Conservation (phyloP, 2,329 filamentous ascomycete species). For the Akanthomyces uredinophilus region DNA sequence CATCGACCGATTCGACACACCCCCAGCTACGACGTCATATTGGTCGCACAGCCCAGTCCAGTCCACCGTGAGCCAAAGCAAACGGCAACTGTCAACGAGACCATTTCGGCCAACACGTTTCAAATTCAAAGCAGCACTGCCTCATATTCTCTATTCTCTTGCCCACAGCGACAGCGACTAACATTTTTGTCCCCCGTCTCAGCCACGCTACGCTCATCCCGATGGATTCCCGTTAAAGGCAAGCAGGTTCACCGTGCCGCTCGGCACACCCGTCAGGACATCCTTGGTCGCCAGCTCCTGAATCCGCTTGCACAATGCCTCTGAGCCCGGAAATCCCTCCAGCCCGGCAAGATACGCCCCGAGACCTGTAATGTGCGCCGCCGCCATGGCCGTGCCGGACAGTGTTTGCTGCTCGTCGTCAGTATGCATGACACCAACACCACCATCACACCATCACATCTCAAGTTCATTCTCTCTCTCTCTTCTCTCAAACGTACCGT, state of each 20-base stretch:
- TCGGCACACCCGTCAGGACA: slow-evolving; percentile 33
- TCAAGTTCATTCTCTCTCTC: no score
- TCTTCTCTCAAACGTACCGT: slow-evolving; percentile 22
- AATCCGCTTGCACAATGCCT: slow-evolving; percentile 42
- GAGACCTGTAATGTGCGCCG: slow-evolving; percentile 38
- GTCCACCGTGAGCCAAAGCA: not conserved
- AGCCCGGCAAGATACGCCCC: slow-evolving; percentile 21
- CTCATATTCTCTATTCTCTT: no score
- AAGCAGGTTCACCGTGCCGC: slow-evolving; percentile 43
- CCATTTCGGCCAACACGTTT: no score
- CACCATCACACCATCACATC: no score
- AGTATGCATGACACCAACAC: not conserved
- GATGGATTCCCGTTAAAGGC: slow-evolving; percentile 43
- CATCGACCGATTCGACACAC: no score
- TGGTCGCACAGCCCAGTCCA: not conserved
- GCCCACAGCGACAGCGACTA: no score
- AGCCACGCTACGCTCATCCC: not conserved
- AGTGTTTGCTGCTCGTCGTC: slow-evolving; percentile 24
- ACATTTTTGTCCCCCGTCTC: no score
- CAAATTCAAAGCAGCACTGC: no score
- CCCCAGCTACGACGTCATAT: no score
- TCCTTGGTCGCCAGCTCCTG: slow-evolving; percentile 35
- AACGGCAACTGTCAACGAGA: no score
- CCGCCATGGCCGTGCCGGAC: slow-evolving; percentile 44
- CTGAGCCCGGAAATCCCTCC: slow-evolving; percentile 29